Evolutionary conservation across 345 rosid species (phyloP).

Genomic region (Syzygium grande): DNA sequence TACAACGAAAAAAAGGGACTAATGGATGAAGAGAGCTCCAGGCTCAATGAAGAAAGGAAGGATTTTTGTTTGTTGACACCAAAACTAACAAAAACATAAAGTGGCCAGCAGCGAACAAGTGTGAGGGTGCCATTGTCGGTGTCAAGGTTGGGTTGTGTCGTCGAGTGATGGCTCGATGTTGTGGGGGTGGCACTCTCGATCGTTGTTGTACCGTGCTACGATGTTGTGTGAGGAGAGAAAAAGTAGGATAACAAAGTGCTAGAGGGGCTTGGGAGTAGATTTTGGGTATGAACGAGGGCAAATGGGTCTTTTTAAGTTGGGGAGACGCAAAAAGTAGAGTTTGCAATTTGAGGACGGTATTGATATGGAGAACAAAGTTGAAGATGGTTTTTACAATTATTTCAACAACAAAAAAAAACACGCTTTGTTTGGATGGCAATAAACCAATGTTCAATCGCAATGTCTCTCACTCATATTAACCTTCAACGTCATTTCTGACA

Average conservation of each 20-base stretch:
- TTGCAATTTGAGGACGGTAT: background rate
- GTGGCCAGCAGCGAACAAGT: background rate
- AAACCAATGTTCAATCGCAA: background rate
- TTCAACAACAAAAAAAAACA: no score
- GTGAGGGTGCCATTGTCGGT: background rate
- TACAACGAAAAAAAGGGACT: no score
- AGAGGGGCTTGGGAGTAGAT: background rate
- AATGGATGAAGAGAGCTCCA: no score
- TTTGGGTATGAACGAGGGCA: background rate
- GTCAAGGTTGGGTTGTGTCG: background rate
- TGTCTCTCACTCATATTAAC: background rate
- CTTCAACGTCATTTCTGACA: background rate
- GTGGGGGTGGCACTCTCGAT: background rate
- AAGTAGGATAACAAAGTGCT: background rate
- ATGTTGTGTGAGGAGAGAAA: background rate
- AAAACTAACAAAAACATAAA: no score
- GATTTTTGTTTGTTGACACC: no score
- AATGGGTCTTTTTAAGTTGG: background rate
- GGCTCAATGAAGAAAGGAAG: no score
- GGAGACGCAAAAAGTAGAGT: background rate
- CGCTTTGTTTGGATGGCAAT: background rate
- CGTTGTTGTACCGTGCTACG: background rate
- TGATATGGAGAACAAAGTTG: background rate
- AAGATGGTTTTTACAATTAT: no score
- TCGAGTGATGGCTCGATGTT: background rate